These are phyloP conservation scores for Streptanthus diversifolius DNA, from an alignment of 345 rosid species.

Conservation along the genomic window DNA sequence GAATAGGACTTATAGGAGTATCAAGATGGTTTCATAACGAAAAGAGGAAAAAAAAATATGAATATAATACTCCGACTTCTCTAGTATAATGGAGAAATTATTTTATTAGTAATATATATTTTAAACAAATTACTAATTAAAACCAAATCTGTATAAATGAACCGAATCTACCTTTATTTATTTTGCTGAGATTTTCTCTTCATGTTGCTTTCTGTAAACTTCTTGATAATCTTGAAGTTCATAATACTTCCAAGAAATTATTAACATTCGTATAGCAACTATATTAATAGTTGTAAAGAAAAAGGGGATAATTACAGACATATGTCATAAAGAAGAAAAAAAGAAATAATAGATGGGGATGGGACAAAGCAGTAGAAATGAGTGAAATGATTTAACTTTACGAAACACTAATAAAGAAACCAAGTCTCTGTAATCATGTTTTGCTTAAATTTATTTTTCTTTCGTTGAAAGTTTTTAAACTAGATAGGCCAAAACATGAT, in stretches of 20 bases:
- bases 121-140: neutral
- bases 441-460: neutral
- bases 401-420: neutral
- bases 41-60: neutral
- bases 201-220: neutral
- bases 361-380: slow-evolving; percentile 12
- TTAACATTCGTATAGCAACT: neutral
- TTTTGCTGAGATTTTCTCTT: neutral
- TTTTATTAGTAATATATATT: neutral
- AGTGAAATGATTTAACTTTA: slow-evolving; percentile 14
- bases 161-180: neutral
- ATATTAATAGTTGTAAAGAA: neutral
- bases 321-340: neutral
- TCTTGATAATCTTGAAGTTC: neutral
- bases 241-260: neutral
- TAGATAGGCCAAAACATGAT: neutral
- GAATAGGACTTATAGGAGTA: neutral
- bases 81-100: neutral
- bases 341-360: neutral
- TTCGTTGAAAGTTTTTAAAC: neutral
- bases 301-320: neutral
- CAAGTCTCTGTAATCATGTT: neutral
- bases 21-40: slow-evolving; percentile 10
- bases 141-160: neutral
- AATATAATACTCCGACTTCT: neutral